A percentile compares a stretch with the other conserved stretches of the same genome.
Conservation (phyloP, 192 early-diverging fungal species). For the Coemansia sp. region DNA sequence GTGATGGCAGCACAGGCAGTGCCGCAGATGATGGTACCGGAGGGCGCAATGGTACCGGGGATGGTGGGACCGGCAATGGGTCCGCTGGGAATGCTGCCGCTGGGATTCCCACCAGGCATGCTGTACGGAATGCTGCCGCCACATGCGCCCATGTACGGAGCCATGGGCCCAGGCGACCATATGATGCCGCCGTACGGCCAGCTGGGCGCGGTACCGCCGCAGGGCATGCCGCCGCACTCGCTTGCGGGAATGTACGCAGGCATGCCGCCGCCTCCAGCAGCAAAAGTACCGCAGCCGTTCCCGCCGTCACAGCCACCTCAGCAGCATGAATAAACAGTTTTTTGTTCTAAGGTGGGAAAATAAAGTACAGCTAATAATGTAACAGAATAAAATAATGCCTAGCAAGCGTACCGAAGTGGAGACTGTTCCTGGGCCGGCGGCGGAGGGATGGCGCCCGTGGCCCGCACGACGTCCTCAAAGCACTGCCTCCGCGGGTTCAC, state of each 20-base stretch:
- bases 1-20: constrained; percentile 13
- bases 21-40: background rate
- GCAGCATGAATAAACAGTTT: too few species aligned
- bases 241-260: constrained; percentile 11
- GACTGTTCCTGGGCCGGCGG: constrained; percentile 13
- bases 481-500: constrained; percentile 38
- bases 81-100: constrained; percentile 21
- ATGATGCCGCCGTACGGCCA: constrained; percentile 35
- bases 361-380: background rate
- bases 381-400: background rate
- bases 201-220: constrained; percentile 25
- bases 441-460: constrained; percentile 32
- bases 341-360: too few species aligned
- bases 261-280: too few species aligned
- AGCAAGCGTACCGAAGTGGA: constrained; percentile 17
- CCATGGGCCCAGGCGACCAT: constrained; percentile 19
- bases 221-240: constrained; percentile 13
- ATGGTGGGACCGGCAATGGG: background rate
- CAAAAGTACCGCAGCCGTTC: too few species aligned
- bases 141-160: constrained; percentile 32
- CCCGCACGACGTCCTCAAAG: constrained; percentile 45
- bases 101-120: constrained; percentile 47
- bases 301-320: background rate
- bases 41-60: background rate
- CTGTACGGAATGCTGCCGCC: constrained; percentile 51